These are phyloP conservation scores for Novymonas esmeraldas DNA, from an alignment of 208 protist species.

Conservation along the genomic window DNA sequence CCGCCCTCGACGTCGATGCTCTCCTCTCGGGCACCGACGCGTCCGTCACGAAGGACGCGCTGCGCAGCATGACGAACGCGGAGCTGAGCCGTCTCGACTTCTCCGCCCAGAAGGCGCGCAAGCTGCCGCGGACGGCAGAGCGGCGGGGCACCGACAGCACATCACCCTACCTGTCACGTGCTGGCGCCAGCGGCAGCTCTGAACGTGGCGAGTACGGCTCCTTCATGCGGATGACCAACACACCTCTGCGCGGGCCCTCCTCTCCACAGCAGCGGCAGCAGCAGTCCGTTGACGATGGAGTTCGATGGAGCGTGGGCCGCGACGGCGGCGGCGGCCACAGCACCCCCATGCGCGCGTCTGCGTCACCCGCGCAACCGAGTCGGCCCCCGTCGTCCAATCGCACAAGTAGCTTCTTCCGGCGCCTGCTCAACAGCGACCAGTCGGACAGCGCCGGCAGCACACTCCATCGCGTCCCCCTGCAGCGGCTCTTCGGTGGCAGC, in stretches of 20 bases:
- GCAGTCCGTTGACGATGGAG: neutral
- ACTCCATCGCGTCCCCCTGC: neutral
- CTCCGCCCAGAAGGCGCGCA: constrained; percentile 9
- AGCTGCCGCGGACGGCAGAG: neutral
- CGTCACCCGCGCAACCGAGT: neutral
- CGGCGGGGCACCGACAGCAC: neutral
- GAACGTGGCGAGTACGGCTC: constrained; percentile 19
- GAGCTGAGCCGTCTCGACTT: constrained; percentile 12
- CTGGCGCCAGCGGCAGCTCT: neutral
- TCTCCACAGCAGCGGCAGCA: neutral
- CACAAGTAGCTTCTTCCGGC: neutral
- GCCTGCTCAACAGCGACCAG: neutral
- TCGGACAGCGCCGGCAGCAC: neutral
- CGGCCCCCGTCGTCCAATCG: neutral
- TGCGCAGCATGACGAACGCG: constrained; percentile 2
- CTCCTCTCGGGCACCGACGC: neutral
- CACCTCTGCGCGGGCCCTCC: neutral
- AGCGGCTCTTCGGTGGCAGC: neutral
- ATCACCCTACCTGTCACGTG: too few relatives aligned
- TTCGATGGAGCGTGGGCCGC: neutral
- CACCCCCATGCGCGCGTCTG: neutral
- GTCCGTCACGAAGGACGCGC: constrained; percentile 16
- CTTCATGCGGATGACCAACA: constrained; percentile 8
- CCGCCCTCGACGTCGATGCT: neutral
- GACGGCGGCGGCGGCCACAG: neutral